These are phyloP conservation scores for Glycine latifolia DNA, from an alignment of 306 rosid species.

Conservation along the genomic window DNA sequence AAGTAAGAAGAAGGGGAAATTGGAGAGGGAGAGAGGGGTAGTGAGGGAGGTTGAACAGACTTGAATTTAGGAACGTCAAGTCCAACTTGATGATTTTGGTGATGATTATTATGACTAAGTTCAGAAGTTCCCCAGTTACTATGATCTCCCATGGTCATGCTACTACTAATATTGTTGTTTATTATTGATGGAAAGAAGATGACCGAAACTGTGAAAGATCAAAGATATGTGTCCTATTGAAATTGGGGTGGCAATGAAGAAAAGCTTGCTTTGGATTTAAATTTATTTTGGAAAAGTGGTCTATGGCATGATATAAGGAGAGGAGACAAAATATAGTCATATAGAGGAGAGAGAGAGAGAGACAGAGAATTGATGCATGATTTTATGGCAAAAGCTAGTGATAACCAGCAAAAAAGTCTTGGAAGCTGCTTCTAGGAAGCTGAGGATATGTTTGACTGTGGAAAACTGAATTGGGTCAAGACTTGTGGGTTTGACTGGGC, in stretches of 20 bases:
- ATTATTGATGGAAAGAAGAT: slow-evolving; percentile 52
- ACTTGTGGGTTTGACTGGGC: slow-evolving; percentile 90
- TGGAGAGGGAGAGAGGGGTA: slow-evolving; percentile 63
- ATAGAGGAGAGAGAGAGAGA: background rate
- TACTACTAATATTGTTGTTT: slow-evolving; percentile 23
- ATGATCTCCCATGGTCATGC: slow-evolving; percentile 53
- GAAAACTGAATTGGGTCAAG: slow-evolving; percentile 75
- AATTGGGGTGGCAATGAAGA: slow-evolving; percentile 36
- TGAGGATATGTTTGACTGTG: slow-evolving; percentile 75
- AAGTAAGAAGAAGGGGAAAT: slow-evolving; percentile 71
- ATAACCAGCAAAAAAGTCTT: slow-evolving; percentile 40
- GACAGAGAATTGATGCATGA: slow-evolving; percentile 11
- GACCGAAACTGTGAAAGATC: slow-evolving; percentile 58
- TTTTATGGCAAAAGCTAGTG: slow-evolving; percentile 3
- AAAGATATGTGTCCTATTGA: slow-evolving; percentile 15
- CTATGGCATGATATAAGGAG: slow-evolving; percentile 16
- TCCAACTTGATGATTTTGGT: slow-evolving; percentile 6
- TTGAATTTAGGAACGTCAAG: slow-evolving; percentile 68
- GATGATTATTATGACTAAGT: slow-evolving; percentile 23
- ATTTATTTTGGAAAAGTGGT: slow-evolving; percentile 10
- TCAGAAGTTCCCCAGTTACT: slow-evolving; percentile 56
- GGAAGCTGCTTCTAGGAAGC: slow-evolving; percentile 70
- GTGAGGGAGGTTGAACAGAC: slow-evolving; percentile 68
- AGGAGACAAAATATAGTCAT: background rate
- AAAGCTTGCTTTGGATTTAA: slow-evolving; percentile 24